A percentile compares a stretch with the other conserved stretches of the same genome.
These are phyloP conservation scores for Naumovozyma baii DNA, from an alignment of 805 yeast genomes.

Conservation along the genomic window DNA sequence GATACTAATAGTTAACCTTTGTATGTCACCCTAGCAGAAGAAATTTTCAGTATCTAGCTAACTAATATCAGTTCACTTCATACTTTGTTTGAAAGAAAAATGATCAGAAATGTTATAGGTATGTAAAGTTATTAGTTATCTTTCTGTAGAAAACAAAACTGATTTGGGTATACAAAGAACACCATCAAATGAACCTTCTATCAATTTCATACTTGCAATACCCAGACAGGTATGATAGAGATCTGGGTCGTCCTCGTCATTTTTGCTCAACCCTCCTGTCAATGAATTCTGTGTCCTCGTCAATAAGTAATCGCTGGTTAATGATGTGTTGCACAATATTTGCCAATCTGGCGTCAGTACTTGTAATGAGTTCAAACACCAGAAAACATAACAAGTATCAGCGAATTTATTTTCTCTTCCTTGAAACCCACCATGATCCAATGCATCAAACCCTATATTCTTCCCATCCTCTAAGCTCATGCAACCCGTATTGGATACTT, in stretches of 20 bases:
- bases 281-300: conserved; percentile 47
- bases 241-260: conserved; percentile 56
- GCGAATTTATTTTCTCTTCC: conserved; percentile 79
- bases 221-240: conserved; percentile 61
- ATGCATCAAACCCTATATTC: conserved; percentile 34
- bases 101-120: too few relatives aligned
- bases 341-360: conserved; percentile 30
- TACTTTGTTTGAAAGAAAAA: too few relatives aligned
- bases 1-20: too few relatives aligned
- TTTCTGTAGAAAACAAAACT: neutral
- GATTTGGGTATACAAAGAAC: conserved; percentile 21
- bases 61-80: too few relatives aligned
- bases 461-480: conserved; percentile 11
- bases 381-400: conserved; percentile 84
- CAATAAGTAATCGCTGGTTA: conserved; percentile 38
- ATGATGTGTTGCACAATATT: conserved; percentile 9
- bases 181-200: conserved; percentile 26
- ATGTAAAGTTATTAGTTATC: neutral
- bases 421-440: conserved; percentile 70
- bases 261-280: conserved; percentile 72
- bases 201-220: conserved; percentile 41
- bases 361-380: conserved; percentile 57
- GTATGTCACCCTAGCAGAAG: too few relatives aligned
- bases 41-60: too few relatives aligned
- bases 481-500: conserved; percentile 28